Conservation (phyloP, 257 asterid species). For the Solanum lycopersicoides region DNA sequence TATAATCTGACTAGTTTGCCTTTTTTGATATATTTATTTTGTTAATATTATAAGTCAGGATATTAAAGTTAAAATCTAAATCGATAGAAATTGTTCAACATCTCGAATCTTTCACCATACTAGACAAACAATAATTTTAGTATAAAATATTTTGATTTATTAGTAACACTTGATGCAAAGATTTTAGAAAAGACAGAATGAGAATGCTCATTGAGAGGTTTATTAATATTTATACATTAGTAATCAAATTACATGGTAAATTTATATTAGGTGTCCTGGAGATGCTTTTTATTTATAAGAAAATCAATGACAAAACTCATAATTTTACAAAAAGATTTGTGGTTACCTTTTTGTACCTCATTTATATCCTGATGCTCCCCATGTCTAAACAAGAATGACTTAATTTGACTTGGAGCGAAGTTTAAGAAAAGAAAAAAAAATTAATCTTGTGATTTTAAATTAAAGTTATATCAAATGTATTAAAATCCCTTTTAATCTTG, state of each 20-base stretch:
- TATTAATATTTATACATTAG: neutral
- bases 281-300: neutral
- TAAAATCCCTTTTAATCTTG: no score
- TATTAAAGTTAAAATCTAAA: neutral
- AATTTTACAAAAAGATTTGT: no score
- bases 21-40: no score
- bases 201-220: neutral
- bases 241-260: neutral
- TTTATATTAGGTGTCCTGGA: neutral
- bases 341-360: no score
- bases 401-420: no score
- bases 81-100: neutral
- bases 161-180: neutral
- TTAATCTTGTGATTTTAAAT: no score
- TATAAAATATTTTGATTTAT: no score
- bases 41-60: no score
- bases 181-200: neutral
- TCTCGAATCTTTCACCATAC: neutral
- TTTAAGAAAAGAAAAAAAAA: no score
- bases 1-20: no score
- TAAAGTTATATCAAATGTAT: no score
- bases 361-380: rapidly evolving
- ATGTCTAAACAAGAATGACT: no score
- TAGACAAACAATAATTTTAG: neutral
- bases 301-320: neutral